These are phyloP conservation scores for Kwoniella shandongensis DNA, from an alignment of 768 basidiomycete genomes.

Conservation along the genomic window DNA sequence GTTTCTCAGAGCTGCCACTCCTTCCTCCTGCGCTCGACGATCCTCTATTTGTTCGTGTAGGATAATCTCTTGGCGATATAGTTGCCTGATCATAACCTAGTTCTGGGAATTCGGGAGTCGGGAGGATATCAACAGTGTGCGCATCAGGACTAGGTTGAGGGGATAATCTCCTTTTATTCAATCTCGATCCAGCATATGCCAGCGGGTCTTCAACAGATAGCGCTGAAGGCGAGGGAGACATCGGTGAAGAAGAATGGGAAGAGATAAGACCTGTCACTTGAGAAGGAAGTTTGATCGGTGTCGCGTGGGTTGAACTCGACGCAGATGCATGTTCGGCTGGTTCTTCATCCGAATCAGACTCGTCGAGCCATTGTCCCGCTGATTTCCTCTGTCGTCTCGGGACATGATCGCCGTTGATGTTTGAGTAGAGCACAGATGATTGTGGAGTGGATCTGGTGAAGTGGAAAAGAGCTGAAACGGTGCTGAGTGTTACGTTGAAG, in stretches of 20 bases:
- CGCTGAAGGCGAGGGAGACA: constrained; percentile 1
- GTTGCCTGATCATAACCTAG: constrained; percentile 4
- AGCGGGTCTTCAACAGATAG: constrained; percentile 20
- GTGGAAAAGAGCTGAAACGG: constrained; percentile 3
- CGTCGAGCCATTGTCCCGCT: constrained; percentile 46
- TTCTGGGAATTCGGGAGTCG: constrained; percentile 29
- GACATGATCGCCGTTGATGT: background rate
- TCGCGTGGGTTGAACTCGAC: background rate
- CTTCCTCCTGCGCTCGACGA: background rate
- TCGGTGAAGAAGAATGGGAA: background rate
- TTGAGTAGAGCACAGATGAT: constrained; percentile 1
- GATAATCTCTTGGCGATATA: background rate
- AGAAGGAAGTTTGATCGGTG: constrained; percentile 19
- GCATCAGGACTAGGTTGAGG: constrained; percentile 28
- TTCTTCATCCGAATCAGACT: constrained; percentile 49
- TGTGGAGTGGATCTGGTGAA: background rate
- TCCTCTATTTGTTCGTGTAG: background rate
- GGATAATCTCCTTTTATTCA: constrained; percentile 24
- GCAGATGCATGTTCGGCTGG: constrained; percentile 24
- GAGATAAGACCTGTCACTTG: background rate
- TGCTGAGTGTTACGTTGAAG: constrained; percentile 56
- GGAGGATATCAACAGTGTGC: constrained; percentile 35
- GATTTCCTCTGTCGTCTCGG: constrained; percentile 10
- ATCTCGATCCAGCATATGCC: constrained; percentile 4
- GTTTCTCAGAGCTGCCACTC: constrained; percentile 2